Evolutionary conservation across 2,329 filamentous ascomycete genomes (phyloP), one percentile per base, ranked within the genome.

Genomic region (Aspergillus sergii): DNA sequence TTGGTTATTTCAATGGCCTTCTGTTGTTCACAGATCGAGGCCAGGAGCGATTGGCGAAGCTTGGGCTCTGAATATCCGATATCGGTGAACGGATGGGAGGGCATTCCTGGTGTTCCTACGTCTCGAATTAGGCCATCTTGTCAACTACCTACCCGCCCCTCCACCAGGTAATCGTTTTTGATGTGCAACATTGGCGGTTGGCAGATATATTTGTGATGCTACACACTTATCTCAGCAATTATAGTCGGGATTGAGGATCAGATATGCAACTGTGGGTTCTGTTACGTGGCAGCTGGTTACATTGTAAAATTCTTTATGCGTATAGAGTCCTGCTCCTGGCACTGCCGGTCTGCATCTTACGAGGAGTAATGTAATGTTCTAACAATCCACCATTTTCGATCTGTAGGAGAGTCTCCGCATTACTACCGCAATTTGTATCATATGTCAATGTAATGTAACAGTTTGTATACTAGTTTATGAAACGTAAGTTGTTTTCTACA

Each of bases 21-120:
- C 19, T 65, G 19, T 12, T 65, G 41, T 65, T 65, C 45, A 65
- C 63, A 6, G 63, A 65, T 53, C 34, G 56, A 14, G 63, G 63
- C 1, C 63, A 62, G 60, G 26, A 39, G n/a, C 30, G 48, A 14
- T 21, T 62, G 16, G 56, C 56, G 2, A 54, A 14, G 26, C 34
- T 58, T 9, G 60, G 60, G 4, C 5, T 62, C 4, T 58, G 26
- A 46, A 12, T 23, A 3, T n/a, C 8, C 0, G 7, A 19, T n/a
- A n/a, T 39, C 4, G 16, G 16, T 8, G 6, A 11, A 19, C 2
- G 4, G 36, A 4, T 5, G 34, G 34, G 16, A 12, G 1, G 34
- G 12, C 32, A 36, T 14, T 6, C 34, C 5, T 36, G 12, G 34
- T 14, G 11, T 19, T 39, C 36, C 16, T 19, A 19, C 16, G 8